Evolutionary conservation across 1,284 basidiomycete genomes (phyloP).

Genomic region (Mycosarcoma mackinlayi): DNA sequence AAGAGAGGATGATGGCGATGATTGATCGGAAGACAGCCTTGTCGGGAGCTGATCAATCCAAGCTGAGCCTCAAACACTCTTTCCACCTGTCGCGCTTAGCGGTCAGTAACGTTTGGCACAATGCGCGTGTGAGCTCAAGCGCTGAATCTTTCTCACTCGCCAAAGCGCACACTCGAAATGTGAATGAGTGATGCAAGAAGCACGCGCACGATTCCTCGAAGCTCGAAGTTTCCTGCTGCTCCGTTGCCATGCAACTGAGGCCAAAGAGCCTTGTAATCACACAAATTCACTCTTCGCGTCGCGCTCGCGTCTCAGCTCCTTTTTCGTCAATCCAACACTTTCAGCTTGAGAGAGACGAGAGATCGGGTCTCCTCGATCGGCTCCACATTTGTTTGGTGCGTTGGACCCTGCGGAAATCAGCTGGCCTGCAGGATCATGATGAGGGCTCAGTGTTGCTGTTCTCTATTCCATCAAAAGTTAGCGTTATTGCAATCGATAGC

Average conservation of each 20-base stretch:
- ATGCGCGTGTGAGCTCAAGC: too few relatives aligned
- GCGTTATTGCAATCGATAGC: too few relatives aligned
- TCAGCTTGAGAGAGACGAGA: neutral
- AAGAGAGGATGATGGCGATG: neutral
- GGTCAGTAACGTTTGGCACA: too few relatives aligned
- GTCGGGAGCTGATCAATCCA: slow-evolving; percentile 1
- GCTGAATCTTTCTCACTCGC: too few relatives aligned
- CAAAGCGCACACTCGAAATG: too few relatives aligned
- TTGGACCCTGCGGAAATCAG: slow-evolving; percentile 19
- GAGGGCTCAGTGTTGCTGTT: too few relatives aligned
- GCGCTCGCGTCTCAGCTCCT: slow-evolving; percentile 41
- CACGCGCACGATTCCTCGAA: too few relatives aligned
- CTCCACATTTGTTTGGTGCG: slow-evolving; percentile 17
- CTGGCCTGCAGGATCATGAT: neutral
- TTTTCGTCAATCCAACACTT: slow-evolving; percentile 16
- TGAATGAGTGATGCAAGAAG: too few relatives aligned
- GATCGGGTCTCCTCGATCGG: slow-evolving; percentile 14
- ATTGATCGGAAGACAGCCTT: neutral
- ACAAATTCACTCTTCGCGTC: slow-evolving; percentile 44
- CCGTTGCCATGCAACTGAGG: too few relatives aligned
- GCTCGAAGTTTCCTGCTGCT: too few relatives aligned
- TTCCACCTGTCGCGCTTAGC: slow-evolving; percentile 5
- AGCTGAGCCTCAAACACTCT: neutral
- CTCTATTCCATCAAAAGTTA: too few relatives aligned
- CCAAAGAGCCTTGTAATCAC: too few relatives aligned